Evolutionary conservation across 352 stramenopile genomes (phyloP).

Genomic region (Phytophthora chlamydospora): DNA sequence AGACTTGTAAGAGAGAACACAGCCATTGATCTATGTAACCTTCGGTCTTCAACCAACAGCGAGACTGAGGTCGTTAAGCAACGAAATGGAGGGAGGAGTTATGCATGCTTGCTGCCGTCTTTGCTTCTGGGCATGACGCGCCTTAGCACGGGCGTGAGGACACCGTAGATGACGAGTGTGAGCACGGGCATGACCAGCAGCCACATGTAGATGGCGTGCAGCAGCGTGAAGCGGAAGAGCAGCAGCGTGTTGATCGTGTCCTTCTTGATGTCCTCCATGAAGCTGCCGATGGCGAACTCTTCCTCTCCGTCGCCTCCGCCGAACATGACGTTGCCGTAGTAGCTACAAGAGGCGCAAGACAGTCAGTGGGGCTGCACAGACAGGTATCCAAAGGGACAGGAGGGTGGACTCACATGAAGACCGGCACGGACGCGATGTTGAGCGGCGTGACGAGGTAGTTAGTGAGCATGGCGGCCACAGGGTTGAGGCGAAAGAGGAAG

Average conservation of each 20-base stretch:
- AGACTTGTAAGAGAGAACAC: constrained; percentile 4
- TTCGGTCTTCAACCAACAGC: too few relatives aligned
- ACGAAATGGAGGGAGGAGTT: too few relatives aligned
- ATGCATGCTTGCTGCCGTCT: constrained; percentile 48
- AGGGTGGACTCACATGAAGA: constrained; percentile 71
- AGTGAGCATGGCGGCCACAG: constrained; percentile 81
- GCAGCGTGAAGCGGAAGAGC: constrained; percentile 79
- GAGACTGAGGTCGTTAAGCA: too few relatives aligned
- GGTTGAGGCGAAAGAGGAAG: constrained; percentile 82
- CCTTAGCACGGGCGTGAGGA: constrained; percentile 71
- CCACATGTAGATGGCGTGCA: constrained; percentile 86
- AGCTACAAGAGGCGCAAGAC: constrained; percentile 30
- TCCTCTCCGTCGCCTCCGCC: constrained; percentile 46
- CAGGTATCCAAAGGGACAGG: neutral
- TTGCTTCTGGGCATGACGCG: constrained; percentile 70
- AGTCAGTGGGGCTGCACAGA: constrained; percentile 4
- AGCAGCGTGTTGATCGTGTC: constrained; percentile 79
- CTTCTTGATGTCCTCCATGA: constrained; percentile 76
- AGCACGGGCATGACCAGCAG: constrained; percentile 67
- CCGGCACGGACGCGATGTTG: constrained; percentile 74
- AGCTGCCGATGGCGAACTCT: constrained; percentile 72
- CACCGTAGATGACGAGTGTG: constrained; percentile 63
- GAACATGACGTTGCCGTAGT: constrained; percentile 66
- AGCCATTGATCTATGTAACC: constrained; percentile 15
- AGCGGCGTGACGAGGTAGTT: constrained; percentile 84